phyloP scores from a whole-genome alignment of 441 rosid species.

The Gossypium lobatum region DNA sequence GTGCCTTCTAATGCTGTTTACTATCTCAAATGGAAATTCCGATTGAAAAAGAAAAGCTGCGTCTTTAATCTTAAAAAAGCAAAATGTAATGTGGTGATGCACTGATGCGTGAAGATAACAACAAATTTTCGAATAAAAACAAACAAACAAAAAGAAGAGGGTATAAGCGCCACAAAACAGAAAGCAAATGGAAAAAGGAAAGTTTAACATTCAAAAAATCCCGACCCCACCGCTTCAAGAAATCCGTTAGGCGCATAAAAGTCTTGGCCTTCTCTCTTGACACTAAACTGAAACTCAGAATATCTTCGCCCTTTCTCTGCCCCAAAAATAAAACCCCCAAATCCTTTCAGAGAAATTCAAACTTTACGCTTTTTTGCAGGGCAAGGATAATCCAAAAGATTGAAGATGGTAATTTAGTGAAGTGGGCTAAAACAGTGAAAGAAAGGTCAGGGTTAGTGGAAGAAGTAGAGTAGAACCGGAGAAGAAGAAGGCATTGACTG shows the following conservation, averaged over 20 bases:
- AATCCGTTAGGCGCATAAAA: constrained; percentile 25
- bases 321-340: not conserved
- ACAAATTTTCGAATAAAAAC: constrained; percentile 14
- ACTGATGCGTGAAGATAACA: not conserved
- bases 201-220: constrained; percentile 1
- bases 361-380: not conserved
- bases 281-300: not conserved
- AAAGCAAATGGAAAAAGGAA: not conserved
- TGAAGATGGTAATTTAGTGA: not conserved
- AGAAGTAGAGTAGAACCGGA: not conserved
- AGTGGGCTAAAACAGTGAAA: not conserved
- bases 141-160: constrained; percentile 8
- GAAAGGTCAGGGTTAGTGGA: not conserved
- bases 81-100: too few relatives aligned
- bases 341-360: not conserved
- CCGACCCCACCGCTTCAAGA: constrained; percentile 17
- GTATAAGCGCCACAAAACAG: not conserved
- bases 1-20: too few relatives aligned
- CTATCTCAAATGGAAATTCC: too few relatives aligned
- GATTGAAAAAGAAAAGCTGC: too few relatives aligned
- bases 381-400: not conserved
- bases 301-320: not conserved
- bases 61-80: too few relatives aligned
- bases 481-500: not conserved
- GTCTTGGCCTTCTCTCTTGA: not conserved